Conservation (phyloP, 2,329 filamentous ascomycete genomes). For the Grosmannia huntii region DNA sequence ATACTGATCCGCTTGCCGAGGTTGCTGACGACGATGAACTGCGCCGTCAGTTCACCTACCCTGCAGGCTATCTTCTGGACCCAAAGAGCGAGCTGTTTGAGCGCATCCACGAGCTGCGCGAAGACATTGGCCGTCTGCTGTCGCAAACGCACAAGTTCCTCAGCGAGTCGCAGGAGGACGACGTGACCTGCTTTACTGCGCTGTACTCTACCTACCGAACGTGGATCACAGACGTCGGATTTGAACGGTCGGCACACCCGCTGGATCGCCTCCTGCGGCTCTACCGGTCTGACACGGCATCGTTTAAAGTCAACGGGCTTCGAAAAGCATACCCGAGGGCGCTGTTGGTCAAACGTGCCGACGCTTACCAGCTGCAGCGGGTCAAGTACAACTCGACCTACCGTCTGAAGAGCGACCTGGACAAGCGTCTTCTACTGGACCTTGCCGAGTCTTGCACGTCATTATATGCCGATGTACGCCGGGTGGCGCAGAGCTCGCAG, state of each 20-base stretch:
- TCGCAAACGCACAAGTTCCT: slow-evolving; percentile 80
- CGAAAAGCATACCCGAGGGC: slow-evolving; percentile 88
- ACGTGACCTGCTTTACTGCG: slow-evolving; percentile 88
- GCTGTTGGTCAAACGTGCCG: slow-evolving; percentile 80
- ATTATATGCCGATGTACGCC: slow-evolving; percentile 87
- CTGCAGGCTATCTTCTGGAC: slow-evolving; percentile 71
- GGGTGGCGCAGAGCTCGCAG: slow-evolving; percentile 80
- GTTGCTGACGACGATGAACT: slow-evolving; percentile 70
- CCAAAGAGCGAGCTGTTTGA: slow-evolving; percentile 51
- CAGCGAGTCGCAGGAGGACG: slow-evolving; percentile 75
- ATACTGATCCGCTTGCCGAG: slow-evolving; percentile 43
- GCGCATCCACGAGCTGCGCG: slow-evolving; percentile 67
- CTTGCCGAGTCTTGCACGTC: slow-evolving; percentile 84
- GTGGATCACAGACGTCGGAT: slow-evolving; percentile 96
- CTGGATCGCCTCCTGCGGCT: slow-evolving; percentile 77
- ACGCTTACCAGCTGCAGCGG: slow-evolving; percentile 90
- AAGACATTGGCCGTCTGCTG: slow-evolving; percentile 65
- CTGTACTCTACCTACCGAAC: slow-evolving; percentile 85
- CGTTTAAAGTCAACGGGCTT: slow-evolving; percentile 88
- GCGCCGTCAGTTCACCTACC: slow-evolving; percentile 76
- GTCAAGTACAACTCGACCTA: slow-evolving; percentile 86
- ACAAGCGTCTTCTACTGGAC: slow-evolving; percentile 73
- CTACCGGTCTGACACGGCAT: slow-evolving; percentile 73
- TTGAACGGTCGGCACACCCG: slow-evolving; percentile 87
- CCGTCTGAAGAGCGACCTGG: slow-evolving; percentile 77